Conservation (phyloP, 2,329 filamentous ascomycete genomes). For the Cladobotryum protrusum region DNA sequence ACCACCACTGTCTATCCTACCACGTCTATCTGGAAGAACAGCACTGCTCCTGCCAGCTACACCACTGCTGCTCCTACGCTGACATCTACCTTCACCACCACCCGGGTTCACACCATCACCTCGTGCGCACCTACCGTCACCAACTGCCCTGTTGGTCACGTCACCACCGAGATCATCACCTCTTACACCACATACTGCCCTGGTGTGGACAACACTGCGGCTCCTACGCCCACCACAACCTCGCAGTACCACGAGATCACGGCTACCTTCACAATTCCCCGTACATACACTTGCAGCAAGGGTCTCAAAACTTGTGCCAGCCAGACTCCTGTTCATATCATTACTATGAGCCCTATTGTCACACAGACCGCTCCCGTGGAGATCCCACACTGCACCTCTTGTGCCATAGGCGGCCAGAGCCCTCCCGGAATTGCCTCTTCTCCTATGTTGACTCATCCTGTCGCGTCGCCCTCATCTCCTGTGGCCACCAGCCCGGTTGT, state of each 20-base stretch:
- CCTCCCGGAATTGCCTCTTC: conserved; percentile 13
- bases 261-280: conserved; percentile 23
- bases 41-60: neutral
- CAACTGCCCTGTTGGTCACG: conserved; percentile 18
- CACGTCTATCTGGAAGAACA: neutral
- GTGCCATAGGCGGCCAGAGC: conserved; percentile 16
- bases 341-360: conserved; percentile 21
- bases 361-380: conserved; percentile 6
- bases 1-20: neutral
- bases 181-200: conserved; percentile 16
- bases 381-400: conserved; percentile 21
- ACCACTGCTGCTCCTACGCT: conserved; percentile 10
- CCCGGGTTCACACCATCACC: conserved; percentile 46
- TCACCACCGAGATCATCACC: conserved; percentile 20
- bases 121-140: conserved; percentile 53
- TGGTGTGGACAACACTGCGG: neutral
- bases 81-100: conserved; percentile 25
- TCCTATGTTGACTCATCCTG: conserved; percentile 10
- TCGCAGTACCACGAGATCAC: conserved; percentile 16
- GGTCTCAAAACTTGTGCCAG: conserved; percentile 24
- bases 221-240: conserved; percentile 9
- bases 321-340: conserved; percentile 16
- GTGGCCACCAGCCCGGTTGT: conserved; percentile 7
- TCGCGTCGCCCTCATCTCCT: conserved; percentile 6
- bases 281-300: conserved; percentile 21